phyloP scores from a whole-genome alignment of 2,329 filamentous ascomycete species.

The Xylaria sp. region DNA sequence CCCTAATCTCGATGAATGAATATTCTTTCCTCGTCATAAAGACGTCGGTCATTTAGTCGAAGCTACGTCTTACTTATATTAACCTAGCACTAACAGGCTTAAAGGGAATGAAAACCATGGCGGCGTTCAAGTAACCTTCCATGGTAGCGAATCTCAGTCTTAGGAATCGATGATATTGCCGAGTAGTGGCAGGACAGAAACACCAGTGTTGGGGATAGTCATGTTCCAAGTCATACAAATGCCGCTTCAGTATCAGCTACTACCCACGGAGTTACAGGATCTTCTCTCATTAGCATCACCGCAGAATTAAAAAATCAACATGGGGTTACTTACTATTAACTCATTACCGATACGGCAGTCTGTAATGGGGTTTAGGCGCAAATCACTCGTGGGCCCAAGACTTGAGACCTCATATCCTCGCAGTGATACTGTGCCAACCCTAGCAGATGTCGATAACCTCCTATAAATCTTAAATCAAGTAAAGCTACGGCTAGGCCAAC shows the following conservation, averaged over 20 bases:
- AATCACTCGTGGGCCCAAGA: background rate
- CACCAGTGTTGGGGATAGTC: conserved; percentile 68
- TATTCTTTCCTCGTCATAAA: conserved; percentile 60
- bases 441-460: background rate
- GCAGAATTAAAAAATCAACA: background rate
- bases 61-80: conserved; percentile 63
- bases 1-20: conserved; percentile 65
- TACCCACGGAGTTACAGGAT: conserved; percentile 65
- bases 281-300: conserved; percentile 45
- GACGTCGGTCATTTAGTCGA: conserved; percentile 60
- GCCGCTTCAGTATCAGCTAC: conserved; percentile 70
- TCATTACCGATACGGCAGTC: background rate
- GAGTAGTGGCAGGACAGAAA: conserved; percentile 72
- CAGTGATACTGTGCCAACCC: background rate
- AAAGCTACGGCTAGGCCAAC: background rate
- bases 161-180: conserved; percentile 63
- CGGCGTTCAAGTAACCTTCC: conserved; percentile 64
- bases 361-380: background rate
- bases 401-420: background rate
- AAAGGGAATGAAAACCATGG: conserved; percentile 65
- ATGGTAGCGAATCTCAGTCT: conserved; percentile 64
- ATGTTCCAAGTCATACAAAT: conserved; percentile 74
- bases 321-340: background rate
- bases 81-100: conserved; percentile 63
- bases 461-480: background rate